phyloP scores from a whole-genome alignment of 208 protist species.

The Leishmania turanica region DNA sequence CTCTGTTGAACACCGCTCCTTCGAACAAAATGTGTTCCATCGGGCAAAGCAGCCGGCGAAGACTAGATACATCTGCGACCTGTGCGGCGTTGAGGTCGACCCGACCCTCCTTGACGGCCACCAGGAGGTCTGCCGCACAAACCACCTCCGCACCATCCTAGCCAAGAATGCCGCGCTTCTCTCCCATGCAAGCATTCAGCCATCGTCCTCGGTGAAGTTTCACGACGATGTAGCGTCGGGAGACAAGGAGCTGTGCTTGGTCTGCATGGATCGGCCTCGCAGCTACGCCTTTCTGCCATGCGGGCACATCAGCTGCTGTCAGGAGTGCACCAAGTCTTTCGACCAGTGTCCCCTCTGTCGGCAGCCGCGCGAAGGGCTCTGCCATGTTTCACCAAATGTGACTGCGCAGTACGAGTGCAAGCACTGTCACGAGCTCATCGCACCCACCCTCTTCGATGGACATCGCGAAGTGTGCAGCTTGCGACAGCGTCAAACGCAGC shows the following conservation, averaged over 20 bases:
- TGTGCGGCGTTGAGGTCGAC: slow-evolving; percentile 55
- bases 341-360: slow-evolving; percentile 83
- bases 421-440: slow-evolving; percentile 65
- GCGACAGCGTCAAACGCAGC: slow-evolving; percentile 36
- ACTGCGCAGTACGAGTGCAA: slow-evolving; percentile 71
- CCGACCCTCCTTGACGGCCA: slow-evolving; percentile 62
- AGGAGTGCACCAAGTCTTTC: slow-evolving; percentile 55
- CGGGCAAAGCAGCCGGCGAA: background rate
- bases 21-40: background rate
- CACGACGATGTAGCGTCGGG: slow-evolving; percentile 16
- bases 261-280: slow-evolving; percentile 64
- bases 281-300: slow-evolving; percentile 88
- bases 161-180: slow-evolving; percentile 28
- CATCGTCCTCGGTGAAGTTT: slow-evolving; percentile 16
- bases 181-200: slow-evolving; percentile 16
- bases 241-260: slow-evolving; percentile 73
- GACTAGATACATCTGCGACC: slow-evolving; percentile 26
- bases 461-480: slow-evolving; percentile 86
- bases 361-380: slow-evolving; percentile 48
- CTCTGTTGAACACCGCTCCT: slow-evolving; percentile 7
- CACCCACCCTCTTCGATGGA: slow-evolving; percentile 77
- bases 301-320: slow-evolving; percentile 81
- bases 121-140: slow-evolving; percentile 54
- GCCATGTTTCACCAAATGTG: slow-evolving; percentile 49
- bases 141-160: slow-evolving; percentile 27